Evolutionary conservation across 164 flowering plant species (phyloP).

Genomic region (Liriodendron chinense): DNA sequence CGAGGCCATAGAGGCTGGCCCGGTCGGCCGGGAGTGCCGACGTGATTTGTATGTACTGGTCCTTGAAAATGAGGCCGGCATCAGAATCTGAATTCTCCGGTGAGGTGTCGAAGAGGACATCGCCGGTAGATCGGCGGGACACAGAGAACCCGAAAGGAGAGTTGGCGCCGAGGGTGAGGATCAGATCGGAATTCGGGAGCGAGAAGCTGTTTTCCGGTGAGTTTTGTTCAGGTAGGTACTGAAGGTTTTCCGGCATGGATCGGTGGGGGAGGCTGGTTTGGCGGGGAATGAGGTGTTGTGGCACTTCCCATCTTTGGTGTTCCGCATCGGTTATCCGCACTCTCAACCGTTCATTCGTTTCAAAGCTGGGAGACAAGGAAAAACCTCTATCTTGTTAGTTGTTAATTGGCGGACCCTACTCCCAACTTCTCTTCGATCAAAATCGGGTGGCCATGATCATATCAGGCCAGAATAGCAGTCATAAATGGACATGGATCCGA

Average conservation of each 20-base stretch:
- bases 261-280: constrained; percentile 13
- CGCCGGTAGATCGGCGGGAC: constrained; percentile 24
- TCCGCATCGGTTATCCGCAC: constrained; percentile 54
- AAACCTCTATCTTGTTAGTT: not conserved
- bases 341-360: constrained; percentile 50
- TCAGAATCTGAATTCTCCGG: constrained; percentile 18
- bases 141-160: constrained; percentile 22
- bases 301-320: constrained; percentile 67
- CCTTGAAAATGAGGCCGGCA: constrained; percentile 63
- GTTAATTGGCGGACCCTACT: too few species aligned
- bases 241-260: constrained; percentile 10
- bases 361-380: constrained; percentile 37
- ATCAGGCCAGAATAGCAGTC: too few species aligned
- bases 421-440: too few species aligned
- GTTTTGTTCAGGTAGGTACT: not conserved
- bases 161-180: constrained; percentile 19
- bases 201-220: constrained; percentile 12
- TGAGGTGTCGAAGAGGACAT: constrained; percentile 28
- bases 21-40: constrained; percentile 47
- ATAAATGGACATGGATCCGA: too few species aligned
- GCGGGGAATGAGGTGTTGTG: constrained; percentile 47
- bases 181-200: constrained; percentile 24
- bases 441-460: too few species aligned
- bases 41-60: constrained; percentile 68
- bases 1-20: constrained; percentile 70